Evolutionary conservation across 2,329 filamentous ascomycete genomes (phyloP).

Genomic region (Colletotrichum liaoningense): DNA sequence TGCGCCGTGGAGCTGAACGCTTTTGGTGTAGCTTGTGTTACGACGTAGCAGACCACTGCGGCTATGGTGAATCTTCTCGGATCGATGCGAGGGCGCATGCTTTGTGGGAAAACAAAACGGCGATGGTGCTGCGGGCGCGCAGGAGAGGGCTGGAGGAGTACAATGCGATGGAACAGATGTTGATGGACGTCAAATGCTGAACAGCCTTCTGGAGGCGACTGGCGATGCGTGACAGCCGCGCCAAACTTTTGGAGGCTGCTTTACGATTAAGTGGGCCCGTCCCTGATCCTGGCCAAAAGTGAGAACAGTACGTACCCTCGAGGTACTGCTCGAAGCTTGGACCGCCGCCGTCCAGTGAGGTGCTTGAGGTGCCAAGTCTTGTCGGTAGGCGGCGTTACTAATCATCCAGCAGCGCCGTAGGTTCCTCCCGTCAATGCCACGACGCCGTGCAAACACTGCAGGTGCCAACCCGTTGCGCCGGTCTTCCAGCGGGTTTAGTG

Average conservation of each 20-base stretch:
- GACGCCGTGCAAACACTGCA: neutral
- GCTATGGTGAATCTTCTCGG: conserved; percentile 50
- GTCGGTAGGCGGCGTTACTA: conserved; percentile 18
- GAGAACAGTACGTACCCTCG: neutral
- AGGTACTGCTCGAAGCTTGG: neutral
- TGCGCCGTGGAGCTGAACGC: conserved; percentile 33
- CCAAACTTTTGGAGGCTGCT: conserved; percentile 36
- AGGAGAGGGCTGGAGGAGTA: neutral
- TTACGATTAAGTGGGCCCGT: conserved; percentile 19
- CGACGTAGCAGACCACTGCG: conserved; percentile 49
- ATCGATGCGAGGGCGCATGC: conserved; percentile 41
- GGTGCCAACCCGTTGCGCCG: conserved; percentile 20
- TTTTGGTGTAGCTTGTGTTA: conserved; percentile 43
- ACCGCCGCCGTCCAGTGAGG: neutral
- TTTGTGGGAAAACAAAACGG: conserved; percentile 24
- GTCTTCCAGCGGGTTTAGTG: conserved; percentile 13
- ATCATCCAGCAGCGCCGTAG: conserved; percentile 19
- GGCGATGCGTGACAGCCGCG: conserved; percentile 27
- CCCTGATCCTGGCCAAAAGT: neutral
- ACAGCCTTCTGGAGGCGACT: conserved; percentile 24
- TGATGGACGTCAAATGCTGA: neutral
- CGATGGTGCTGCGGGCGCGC: neutral
- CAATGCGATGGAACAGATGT: conserved; percentile 2
- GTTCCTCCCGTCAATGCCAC: neutral
- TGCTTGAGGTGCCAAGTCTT: neutral